phyloP scores from a whole-genome alignment of 106 monocot genomes.

The Allium fistulosum region DNA sequence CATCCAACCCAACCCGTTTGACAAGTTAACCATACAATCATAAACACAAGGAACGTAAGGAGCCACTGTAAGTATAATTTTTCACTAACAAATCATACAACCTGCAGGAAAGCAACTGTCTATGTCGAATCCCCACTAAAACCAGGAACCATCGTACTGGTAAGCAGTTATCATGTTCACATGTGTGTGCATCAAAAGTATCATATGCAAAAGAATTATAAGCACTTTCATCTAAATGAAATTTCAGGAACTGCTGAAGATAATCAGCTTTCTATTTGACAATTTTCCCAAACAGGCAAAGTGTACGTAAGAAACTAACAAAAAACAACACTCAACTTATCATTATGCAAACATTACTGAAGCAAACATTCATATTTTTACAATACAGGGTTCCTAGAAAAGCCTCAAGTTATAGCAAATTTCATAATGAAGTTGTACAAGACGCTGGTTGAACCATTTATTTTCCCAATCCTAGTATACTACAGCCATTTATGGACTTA shows the following conservation, averaged over 20 bases:
- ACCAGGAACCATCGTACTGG: slow-evolving; percentile 38
- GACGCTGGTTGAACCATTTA: slow-evolving; percentile 30
- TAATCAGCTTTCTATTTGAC: slow-evolving; percentile 31
- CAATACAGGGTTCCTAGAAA: slow-evolving; percentile 52
- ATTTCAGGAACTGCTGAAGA: slow-evolving; percentile 54
- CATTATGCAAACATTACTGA: background rate
- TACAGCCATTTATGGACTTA: slow-evolving; percentile 40
- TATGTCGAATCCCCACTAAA: slow-evolving; percentile 63
- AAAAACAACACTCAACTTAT: background rate
- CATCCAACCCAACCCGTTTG: too few relatives aligned
- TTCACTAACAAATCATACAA: background rate
- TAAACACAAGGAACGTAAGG: too few relatives aligned
- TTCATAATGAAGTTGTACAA: slow-evolving; percentile 30
- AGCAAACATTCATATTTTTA: background rate
- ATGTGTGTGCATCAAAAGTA: background rate
- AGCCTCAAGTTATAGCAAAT: slow-evolving; percentile 23
- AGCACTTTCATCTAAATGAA: background rate
- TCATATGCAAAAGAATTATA: background rate
- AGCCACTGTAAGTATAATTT: background rate
- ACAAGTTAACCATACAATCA: too few relatives aligned
- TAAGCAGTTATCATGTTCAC: slow-evolving; percentile 12
- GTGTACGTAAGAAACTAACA: slow-evolving; percentile 22
- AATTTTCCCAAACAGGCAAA: slow-evolving; percentile 42
- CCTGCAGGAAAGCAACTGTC: slow-evolving; percentile 47
- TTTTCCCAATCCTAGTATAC: slow-evolving; percentile 49